Evolutionary conservation across 2,329 filamentous ascomycete genomes (phyloP).

Genomic region (Fusarium fracticaudum): DNA sequence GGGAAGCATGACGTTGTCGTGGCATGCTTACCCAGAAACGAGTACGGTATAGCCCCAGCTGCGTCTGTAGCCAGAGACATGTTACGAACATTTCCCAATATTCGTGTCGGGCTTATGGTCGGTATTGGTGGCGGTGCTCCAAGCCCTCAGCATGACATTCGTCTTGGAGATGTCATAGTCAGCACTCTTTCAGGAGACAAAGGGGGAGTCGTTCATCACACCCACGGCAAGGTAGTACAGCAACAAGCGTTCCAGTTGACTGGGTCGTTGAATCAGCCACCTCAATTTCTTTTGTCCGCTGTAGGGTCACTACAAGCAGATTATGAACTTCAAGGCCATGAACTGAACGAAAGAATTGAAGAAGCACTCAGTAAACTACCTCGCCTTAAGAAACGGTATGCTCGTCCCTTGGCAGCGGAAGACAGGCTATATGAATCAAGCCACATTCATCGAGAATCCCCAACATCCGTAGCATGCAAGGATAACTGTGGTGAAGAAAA

Average conservation of each 20-base stretch:
- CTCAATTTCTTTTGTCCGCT: background rate
- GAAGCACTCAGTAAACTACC: background rate
- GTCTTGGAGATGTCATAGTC: background rate
- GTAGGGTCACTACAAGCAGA: fast-evolving
- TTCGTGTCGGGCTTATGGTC: background rate
- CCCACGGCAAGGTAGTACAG: fast-evolving
- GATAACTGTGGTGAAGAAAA: background rate
- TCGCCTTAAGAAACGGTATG: background rate
- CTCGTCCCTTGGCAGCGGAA: fast-evolving
- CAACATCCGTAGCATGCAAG: fast-evolving
- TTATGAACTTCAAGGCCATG: background rate
- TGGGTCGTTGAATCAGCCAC: background rate
- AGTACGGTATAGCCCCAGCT: too few relatives aligned
- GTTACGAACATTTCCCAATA: background rate
- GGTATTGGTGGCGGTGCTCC: background rate
- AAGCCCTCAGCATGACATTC: background rate
- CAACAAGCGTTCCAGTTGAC: background rate
- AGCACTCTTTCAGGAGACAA: fast-evolving
- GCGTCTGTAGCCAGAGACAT: background rate
- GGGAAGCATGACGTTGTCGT: background rate
- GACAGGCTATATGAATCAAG: background rate
- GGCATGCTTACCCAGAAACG: background rate
- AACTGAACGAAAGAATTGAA: background rate
- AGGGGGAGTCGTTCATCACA: background rate
- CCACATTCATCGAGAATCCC: background rate